phyloP scores from a whole-genome alignment of 1,284 basidiomycete genomes.

The Cutaneotrichosporon spelunceum region DNA sequence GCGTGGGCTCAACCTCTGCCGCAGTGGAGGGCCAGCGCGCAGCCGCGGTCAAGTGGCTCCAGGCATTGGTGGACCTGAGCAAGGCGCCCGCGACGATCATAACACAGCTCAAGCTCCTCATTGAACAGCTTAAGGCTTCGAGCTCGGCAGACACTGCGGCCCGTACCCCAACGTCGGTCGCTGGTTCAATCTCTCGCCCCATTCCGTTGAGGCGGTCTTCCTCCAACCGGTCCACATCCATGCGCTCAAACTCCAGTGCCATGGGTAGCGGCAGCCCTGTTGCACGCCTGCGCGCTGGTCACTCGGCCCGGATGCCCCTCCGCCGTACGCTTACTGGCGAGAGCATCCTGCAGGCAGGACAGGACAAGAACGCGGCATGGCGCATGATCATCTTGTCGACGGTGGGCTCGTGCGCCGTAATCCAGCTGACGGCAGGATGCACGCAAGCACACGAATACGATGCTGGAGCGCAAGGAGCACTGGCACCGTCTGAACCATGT shows the following conservation, averaged over 20 bases:
- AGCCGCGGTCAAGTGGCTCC: slow-evolving; percentile 32
- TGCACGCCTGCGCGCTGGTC: not conserved
- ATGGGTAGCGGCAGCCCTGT: not conserved
- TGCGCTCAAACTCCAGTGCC: not conserved
- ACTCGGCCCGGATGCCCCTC: slow-evolving; percentile 28
- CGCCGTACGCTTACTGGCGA: slow-evolving; percentile 48
- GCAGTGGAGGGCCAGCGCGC: slow-evolving; percentile 26
- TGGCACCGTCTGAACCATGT: slow-evolving; percentile 44
- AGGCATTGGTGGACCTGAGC: slow-evolving; percentile 33
- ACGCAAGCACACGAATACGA: slow-evolving; percentile 42
- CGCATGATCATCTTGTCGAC: slow-evolving; percentile 50
- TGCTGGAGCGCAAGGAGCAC: slow-evolving; percentile 48
- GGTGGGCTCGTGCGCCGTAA: slow-evolving; percentile 19
- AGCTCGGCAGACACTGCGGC: not conserved
- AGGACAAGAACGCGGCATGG: slow-evolving; percentile 52
- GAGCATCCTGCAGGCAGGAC: slow-evolving; percentile 43
- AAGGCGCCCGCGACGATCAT: slow-evolving; percentile 35
- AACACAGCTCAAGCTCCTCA: slow-evolving; percentile 39
- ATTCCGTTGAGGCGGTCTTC: not conserved
- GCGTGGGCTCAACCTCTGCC: slow-evolving; percentile 29
- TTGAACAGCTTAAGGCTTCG: slow-evolving; percentile 38
- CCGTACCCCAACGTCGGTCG: not conserved
- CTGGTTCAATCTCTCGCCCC: slow-evolving; percentile 2
- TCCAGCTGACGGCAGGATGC: slow-evolving; percentile 28
- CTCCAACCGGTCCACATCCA: not conserved